Evolutionary conservation across 805 yeast genomes (phyloP), one percentile per base, ranked within the genome.

Genomic region (Middelhovenomyces tepae): DNA sequence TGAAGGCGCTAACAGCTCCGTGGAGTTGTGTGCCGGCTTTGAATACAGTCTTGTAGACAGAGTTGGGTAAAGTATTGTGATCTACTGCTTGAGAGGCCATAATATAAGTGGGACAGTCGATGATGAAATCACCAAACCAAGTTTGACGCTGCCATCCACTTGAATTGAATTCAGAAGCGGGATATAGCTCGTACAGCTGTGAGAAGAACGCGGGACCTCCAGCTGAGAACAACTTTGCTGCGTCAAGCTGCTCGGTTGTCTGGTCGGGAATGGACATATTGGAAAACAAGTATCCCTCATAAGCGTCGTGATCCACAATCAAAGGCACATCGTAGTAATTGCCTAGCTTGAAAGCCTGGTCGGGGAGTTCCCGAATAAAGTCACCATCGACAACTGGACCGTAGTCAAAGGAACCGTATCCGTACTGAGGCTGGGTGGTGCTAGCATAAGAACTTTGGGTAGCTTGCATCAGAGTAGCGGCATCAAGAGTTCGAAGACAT

Each of bases 31-130:
- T n/a, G n/a, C n/a, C n/a, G n/a, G n/a, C n/a, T n/a, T n/a, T n/a
- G n/a, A n/a, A n/a, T n/a, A n/a, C n/a, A n/a, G n/a, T n/a, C n/a
- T n/a, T n/a, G n/a, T n/a, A n/a, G n/a, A n/a, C n/a, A n/a, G n/a
- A n/a, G n/a, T n/a, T n/a, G n/a, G n/a, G n/a, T n/a, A n/a, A n/a
- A n/a, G n/a, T n/a, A n/a, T n/a, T n/a, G n/a, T n/a, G n/a, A n/a
- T n/a, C n/a, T n/a, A n/a, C n/a, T n/a, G n/a, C n/a, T n/a, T n/a
- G n/a, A n/a, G 14, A 28, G 26, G 13, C 29, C 18, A 28, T 15
- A n/a, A n/a, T n/a, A n/a, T n/a, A n/a, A n/a, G n/a, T n/a, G 9
- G 45, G 45, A 31, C 45, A 41, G 20, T 28, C 31, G 31, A 35
- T 19, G 16, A 39, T 13, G 15, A 29, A 11, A 17, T 41, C 45